phyloP scores from a whole-genome alignment of 2,329 filamentous ascomycete genomes.

The Orbilia oligospora region DNA sequence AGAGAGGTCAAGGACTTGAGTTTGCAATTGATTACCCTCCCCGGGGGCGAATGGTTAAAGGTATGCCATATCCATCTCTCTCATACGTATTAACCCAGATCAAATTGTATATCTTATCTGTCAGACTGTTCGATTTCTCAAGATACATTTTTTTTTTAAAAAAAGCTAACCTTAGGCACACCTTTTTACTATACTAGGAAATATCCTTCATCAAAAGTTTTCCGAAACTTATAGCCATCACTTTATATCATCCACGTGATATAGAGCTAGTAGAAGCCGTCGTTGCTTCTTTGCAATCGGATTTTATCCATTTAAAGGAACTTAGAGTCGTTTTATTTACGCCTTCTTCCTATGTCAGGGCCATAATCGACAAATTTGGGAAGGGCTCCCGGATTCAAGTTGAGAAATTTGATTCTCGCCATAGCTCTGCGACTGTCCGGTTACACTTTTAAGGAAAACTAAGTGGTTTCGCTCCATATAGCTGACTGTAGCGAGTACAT shows the following conservation, averaged over 20 bases:
- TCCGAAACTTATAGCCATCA: not conserved
- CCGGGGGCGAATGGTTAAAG: not conserved
- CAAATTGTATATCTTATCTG: no score
- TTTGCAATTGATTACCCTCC: not conserved
- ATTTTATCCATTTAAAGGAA: not conserved
- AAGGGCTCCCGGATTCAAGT: not conserved
- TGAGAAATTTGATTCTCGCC: not conserved
- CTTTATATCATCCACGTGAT: constrained; percentile 2
- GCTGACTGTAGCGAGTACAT: not conserved
- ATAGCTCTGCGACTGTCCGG: not conserved
- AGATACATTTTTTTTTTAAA: no score
- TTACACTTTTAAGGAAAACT: not conserved
- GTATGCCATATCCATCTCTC: not conserved
- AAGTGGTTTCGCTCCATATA: not conserved
- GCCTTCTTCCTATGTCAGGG: not conserved
- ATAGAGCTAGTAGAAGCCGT: not conserved
- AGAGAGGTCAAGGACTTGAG: not conserved
- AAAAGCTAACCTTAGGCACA: not conserved
- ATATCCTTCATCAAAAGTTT: constrained; percentile 5
- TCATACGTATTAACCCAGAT: not conserved
- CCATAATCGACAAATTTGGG: not conserved
- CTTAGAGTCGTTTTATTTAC: not conserved
- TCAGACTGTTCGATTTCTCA: no score
- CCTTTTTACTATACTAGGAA: not conserved
- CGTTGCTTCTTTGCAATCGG: not conserved